Evolutionary conservation across 169 alveolate genomes (phyloP).

Genomic region (Amoebophrya sp.): DNA sequence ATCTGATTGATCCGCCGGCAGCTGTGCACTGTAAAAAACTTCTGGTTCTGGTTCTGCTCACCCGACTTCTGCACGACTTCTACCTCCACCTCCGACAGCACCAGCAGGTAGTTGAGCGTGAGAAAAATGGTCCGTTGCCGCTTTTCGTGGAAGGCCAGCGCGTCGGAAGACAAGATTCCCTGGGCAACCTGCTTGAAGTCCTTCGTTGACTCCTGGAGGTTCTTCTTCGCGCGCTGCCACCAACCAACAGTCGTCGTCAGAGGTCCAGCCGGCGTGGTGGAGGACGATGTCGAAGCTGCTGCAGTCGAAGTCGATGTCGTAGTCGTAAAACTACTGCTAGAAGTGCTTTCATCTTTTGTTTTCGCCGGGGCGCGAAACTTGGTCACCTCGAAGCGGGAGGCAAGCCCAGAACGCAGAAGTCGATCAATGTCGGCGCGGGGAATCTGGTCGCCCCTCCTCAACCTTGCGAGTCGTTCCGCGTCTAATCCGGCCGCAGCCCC

Average conservation of each 20-base stretch:
- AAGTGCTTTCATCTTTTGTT: too few relatives aligned
- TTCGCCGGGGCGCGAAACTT: not conserved
- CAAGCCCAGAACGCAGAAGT: not conserved
- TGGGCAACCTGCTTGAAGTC: not conserved
- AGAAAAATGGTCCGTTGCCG: not conserved
- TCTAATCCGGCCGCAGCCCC: too few relatives aligned
- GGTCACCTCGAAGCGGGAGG: not conserved
- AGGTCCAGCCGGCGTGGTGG: not conserved
- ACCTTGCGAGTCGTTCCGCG: not conserved
- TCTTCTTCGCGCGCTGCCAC: not conserved
- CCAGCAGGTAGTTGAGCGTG: not conserved
- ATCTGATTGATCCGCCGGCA: not conserved
- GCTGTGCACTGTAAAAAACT: not conserved
- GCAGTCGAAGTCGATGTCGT: not conserved
- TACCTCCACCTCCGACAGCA: too few relatives aligned
- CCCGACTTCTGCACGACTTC: too few relatives aligned
- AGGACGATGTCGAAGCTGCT: not conserved
- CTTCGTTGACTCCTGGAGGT: not conserved
- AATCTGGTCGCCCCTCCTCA: not conserved
- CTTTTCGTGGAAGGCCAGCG: not conserved
- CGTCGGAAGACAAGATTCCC: not conserved
- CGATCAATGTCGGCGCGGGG: not conserved
- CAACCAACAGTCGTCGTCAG: not conserved
- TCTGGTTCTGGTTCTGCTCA: too few relatives aligned
- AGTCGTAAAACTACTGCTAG: too few relatives aligned